Percentiles rank a stretch among this genome's conserved stretches.
phyloP scores from a whole-genome alignment of 495 filamentous ascomycete genomes.

The Penicillium flavigenum region DNA sequence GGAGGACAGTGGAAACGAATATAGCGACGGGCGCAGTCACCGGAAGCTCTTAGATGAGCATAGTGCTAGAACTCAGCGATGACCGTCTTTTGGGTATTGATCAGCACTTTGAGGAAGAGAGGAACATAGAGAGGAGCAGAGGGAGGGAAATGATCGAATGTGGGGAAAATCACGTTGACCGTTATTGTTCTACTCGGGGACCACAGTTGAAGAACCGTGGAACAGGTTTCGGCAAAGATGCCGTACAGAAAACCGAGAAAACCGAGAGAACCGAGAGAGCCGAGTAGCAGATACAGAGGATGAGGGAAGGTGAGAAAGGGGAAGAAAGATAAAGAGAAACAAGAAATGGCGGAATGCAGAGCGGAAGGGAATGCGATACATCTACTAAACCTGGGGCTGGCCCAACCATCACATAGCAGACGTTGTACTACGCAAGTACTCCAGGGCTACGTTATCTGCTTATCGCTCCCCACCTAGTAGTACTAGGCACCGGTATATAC shows the following conservation, averaged over 20 bases:
- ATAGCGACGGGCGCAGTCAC: slow-evolving; percentile 2
- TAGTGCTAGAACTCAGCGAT: slow-evolving; percentile 4
- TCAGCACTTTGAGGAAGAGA: not conserved
- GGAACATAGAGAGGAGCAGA: not conserved
- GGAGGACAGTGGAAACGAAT: slow-evolving; percentile 5
- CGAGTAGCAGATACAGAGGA: slow-evolving; percentile 5
- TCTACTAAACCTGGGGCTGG: slow-evolving; percentile 7
- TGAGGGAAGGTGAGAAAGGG: slow-evolving; percentile 10
- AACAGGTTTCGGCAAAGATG: slow-evolving; percentile 8
- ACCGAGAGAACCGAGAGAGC: slow-evolving; percentile 11
- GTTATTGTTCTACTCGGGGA: slow-evolving; percentile 18
- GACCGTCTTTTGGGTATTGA: not conserved
- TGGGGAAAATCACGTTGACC: slow-evolving; percentile 13
- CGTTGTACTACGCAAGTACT: slow-evolving; percentile 12
- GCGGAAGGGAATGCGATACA: slow-evolving; percentile 20
- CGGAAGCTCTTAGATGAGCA: slow-evolving; percentile 13
- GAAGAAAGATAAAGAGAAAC: slow-evolving; percentile 14
- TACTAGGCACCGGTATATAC: slow-evolving; percentile 4
- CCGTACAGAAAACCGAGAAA: slow-evolving; percentile 7
- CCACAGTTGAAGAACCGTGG: slow-evolving; percentile 29
- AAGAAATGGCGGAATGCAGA: slow-evolving; percentile 17
- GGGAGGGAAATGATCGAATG: slow-evolving; percentile 3
- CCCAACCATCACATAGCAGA: slow-evolving; percentile 3
- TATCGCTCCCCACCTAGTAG: slow-evolving; percentile 4
- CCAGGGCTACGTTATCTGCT: slow-evolving; percentile 8